phyloP scores from a whole-genome alignment of 2,329 filamentous ascomycete genomes.

The Xylariaceae sp. region DNA sequence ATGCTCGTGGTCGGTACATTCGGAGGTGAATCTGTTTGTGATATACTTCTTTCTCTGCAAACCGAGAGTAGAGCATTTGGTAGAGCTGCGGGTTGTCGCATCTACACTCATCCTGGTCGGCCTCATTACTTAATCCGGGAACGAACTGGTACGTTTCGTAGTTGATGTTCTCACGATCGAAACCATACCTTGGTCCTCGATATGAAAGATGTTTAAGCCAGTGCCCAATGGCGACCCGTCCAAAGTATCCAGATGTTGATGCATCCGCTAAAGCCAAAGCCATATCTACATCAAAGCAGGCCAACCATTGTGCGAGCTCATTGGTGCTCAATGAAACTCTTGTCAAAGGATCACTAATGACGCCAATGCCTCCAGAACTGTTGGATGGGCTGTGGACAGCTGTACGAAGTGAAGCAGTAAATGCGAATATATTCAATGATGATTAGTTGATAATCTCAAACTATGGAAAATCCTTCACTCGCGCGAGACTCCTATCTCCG shows the following conservation, averaged over 20 bases:
- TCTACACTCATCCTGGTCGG: too few relatives aligned
- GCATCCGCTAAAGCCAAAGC: neutral
- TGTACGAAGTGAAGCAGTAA: too few relatives aligned
- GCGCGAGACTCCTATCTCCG: too few relatives aligned
- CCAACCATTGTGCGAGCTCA: constrained; percentile 3
- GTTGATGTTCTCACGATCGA: neutral
- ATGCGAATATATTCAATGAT: too few relatives aligned
- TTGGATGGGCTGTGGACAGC: too few relatives aligned
- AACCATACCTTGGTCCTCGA: neutral
- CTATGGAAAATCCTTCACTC: too few relatives aligned
- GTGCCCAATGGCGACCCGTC: neutral
- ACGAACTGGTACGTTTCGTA: too few relatives aligned
- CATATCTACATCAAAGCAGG: constrained; percentile 2
- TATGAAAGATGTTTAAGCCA: constrained; percentile 1
- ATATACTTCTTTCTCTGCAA: neutral
- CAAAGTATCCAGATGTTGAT: neutral
- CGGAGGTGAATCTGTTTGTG: neutral
- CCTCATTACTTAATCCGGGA: too few relatives aligned
- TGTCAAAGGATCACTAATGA: too few relatives aligned
- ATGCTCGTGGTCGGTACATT: constrained; percentile 1
- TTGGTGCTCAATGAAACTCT: constrained; percentile 1
- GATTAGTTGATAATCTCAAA: too few relatives aligned
- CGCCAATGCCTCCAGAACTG: too few relatives aligned
- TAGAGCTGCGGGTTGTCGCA: neutral
- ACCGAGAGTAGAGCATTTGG: constrained; percentile 1